Evolutionary conservation across 805 yeast genomes (phyloP).

Genomic region (Candida orba): DNA sequence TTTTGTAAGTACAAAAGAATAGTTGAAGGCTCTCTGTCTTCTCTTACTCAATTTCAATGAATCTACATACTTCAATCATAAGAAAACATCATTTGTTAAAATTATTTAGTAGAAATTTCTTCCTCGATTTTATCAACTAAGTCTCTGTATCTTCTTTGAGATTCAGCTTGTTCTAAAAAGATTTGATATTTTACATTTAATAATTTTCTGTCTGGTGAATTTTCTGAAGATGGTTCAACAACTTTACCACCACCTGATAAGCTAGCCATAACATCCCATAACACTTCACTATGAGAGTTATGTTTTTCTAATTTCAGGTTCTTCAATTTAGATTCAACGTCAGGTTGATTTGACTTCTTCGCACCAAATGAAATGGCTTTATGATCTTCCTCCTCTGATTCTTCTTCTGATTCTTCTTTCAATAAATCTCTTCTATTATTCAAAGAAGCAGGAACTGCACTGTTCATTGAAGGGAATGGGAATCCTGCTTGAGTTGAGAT

Average conservation of each 20-base stretch:
- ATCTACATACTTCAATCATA: background rate
- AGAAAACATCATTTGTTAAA: background rate
- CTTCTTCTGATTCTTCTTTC: slow-evolving; percentile 38
- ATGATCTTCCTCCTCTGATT: slow-evolving; percentile 33
- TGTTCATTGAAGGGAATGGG: slow-evolving; percentile 42
- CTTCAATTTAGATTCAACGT: slow-evolving; percentile 37
- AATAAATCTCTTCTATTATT: slow-evolving; percentile 14
- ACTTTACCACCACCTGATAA: slow-evolving; percentile 81
- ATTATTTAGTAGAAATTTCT: background rate
- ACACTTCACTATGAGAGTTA: slow-evolving; percentile 39
- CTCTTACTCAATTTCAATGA: too few species aligned
- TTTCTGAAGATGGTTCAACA: slow-evolving; percentile 54
- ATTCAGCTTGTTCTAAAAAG: slow-evolving; percentile 79
- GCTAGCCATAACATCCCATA: slow-evolving; percentile 84
- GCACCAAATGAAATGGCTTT: slow-evolving; percentile 55
- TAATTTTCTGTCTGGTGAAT: slow-evolving; percentile 60
- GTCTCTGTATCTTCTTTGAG: slow-evolving; percentile 71
- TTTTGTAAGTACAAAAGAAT: background rate
- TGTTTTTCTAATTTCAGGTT: slow-evolving; percentile 22
- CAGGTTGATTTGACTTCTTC: slow-evolving; percentile 44
- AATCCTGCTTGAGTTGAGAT: slow-evolving; percentile 27
- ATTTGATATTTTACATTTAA: slow-evolving; percentile 76
- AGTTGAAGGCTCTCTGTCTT: too few species aligned
- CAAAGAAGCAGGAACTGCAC: background rate
- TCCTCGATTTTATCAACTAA: slow-evolving; percentile 47